A percentile compares a stretch with the other conserved stretches of the same genome.
These are phyloP conservation scores for Hibiscus tridactylites DNA, from an alignment of 345 rosid genomes.

Conservation along the genomic window DNA sequence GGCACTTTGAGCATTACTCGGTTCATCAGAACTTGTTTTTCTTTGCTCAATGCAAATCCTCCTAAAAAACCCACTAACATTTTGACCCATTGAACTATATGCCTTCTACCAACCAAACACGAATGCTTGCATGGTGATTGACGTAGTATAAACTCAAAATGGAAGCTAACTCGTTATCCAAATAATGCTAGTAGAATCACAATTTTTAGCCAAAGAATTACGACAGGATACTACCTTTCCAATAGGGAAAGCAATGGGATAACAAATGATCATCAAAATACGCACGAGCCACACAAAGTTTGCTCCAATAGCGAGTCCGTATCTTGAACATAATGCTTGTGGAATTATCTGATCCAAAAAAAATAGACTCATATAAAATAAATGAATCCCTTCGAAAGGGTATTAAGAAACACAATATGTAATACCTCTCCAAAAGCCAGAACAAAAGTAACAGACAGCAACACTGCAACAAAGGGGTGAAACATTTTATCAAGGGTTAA, in stretches of 20 bases:
- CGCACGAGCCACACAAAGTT: constrained; percentile 69
- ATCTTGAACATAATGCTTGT: constrained; percentile 75
- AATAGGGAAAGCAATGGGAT: constrained; percentile 70
- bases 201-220: not conserved
- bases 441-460: constrained; percentile 77
- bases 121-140: not conserved
- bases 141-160: not conserved
- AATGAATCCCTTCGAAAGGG: not conserved
- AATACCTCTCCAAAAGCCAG: constrained; percentile 74
- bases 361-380: not conserved
- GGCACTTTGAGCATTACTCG: not conserved
- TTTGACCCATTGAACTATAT: not conserved
- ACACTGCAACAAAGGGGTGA: constrained; percentile 73
- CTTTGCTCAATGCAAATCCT: not conserved
- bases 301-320: constrained; percentile 73
- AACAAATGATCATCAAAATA: constrained; percentile 63
- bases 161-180: not conserved
- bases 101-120: not conserved
- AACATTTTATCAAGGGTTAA: constrained; percentile 66
- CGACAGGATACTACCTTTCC: constrained; percentile 43
- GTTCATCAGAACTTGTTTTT: not conserved
- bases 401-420: not conserved
- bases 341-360: constrained; percentile 50
- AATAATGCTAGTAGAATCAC: not conserved
- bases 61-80: not conserved